Evolutionary conservation across 345 rosid genomes (phyloP).

Genomic region (Arabidopsis arenosa): DNA sequence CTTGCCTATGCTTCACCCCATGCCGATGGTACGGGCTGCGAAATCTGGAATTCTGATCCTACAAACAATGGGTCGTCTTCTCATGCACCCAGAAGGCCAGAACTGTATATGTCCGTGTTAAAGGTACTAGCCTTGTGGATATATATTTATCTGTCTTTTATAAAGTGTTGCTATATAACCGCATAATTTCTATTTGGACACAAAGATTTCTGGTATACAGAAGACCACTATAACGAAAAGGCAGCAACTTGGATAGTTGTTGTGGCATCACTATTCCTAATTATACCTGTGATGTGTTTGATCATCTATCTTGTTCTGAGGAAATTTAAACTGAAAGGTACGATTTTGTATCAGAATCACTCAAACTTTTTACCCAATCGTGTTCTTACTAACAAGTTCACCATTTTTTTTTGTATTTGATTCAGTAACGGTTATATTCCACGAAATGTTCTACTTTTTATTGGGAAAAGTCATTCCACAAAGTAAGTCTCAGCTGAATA

Average conservation of each 20-base stretch:
- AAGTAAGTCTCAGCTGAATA: too few species aligned
- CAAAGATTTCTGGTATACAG: constrained; percentile 22
- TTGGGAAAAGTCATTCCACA: too few species aligned
- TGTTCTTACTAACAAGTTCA: constrained; percentile 11
- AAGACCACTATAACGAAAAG: not conserved
- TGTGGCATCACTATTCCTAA: constrained; percentile 33
- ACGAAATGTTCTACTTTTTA: too few species aligned
- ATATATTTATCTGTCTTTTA: not conserved
- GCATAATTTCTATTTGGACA: not conserved
- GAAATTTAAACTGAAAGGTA: constrained; percentile 38
- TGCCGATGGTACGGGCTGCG: constrained; percentile 46
- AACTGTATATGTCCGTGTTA: constrained; percentile 17
- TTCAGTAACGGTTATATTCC: too few species aligned
- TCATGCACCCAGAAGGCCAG: constrained; percentile 17
- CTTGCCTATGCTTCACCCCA: constrained; percentile 51
- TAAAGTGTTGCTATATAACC: not conserved
- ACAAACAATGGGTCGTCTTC: not conserved
- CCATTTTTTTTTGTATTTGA: not conserved
- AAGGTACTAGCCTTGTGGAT: constrained; percentile 15
- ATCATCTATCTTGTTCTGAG: constrained; percentile 30
- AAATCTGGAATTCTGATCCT: constrained; percentile 46
- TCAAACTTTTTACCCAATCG: not conserved
- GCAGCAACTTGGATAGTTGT: constrained; percentile 40
- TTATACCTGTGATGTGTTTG: constrained; percentile 28
- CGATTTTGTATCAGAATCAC: not conserved